phyloP scores from a whole-genome alignment of 169 alveolate genomes.

The Eimeria zaria region DNA sequence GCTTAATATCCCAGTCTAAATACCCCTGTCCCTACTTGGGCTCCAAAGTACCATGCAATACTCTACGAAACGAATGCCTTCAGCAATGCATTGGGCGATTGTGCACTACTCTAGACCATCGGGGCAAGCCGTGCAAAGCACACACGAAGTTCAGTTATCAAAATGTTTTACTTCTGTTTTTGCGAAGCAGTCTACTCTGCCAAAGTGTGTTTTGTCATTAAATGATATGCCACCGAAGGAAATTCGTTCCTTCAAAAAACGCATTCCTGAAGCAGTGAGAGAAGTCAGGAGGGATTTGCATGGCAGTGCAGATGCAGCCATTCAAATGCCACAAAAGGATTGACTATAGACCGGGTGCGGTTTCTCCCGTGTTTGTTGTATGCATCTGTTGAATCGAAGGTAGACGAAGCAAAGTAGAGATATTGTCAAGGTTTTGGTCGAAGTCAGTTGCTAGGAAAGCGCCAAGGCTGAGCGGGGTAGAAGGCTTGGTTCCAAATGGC shows the following conservation, averaged over 20 bases:
- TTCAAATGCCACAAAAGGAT: neutral
- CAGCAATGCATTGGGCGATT: neutral
- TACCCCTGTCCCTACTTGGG: neutral
- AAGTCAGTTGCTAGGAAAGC: constrained; percentile 35
- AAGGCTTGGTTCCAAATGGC: constrained; percentile 29
- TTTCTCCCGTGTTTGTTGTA: neutral
- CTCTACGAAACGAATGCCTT: neutral
- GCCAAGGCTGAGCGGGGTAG: constrained; percentile 9
- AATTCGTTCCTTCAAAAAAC: neutral
- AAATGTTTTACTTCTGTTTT: neutral
- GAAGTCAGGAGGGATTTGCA: neutral
- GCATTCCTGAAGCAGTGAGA: neutral
- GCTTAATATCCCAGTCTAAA: neutral
- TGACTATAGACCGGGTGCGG: neutral
- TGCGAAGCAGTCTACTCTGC: neutral
- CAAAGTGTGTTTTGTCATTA: neutral
- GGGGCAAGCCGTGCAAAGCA: neutral
- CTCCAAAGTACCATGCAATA: neutral
- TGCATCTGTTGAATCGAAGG: neutral
- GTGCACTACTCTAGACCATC: neutral
- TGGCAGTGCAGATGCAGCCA: neutral
- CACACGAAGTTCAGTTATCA: neutral
- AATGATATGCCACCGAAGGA: neutral
- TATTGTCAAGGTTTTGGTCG: neutral
- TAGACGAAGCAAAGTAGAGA: neutral